Evolutionary conservation across 2,329 filamentous ascomycete genomes (phyloP), one percentile per base, ranked within the genome.

Genomic region (Talaromyces sp.): DNA sequence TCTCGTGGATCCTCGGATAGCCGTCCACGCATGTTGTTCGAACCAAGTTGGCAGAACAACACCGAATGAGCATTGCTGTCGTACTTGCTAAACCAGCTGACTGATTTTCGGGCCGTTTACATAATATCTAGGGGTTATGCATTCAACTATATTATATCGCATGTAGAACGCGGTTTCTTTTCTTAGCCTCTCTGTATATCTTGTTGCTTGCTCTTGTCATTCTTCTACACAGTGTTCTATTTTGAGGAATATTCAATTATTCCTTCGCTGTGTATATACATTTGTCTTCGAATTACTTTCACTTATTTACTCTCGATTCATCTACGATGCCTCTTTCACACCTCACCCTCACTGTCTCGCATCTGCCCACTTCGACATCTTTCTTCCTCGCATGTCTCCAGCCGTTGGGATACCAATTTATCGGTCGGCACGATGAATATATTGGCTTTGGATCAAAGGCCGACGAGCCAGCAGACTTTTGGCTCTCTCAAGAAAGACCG

Each of bases 301-400:
- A 19, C 44, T 25, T 47, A 9, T 25, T 47, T 19, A 47, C 11
- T 47, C 7, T 47, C 49, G 10, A 53, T 28, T 30, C 66, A 22
- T 22, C 25, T 49, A 60, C 67, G 59, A 88, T 88, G 85, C 84
- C 85, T 61, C 76, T 86, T 67, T 85, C 85, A 51, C 85, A 86
- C 70, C 80, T 87, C 63, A 85, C 84, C 63, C 79, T 88, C 64
- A 86, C 84, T 42, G 92, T 96, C 71, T 88, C 87, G 63, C 88
- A 93, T 74, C 85, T 96, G 59, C 85, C 91, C 59, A 86, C 88
- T 39, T 90, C 92, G 3, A 86, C 89, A 56, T 95, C 91, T 8
- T 96, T 96, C 80, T 96, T 92, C 76, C 85, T 92, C 25, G 85
- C 89, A 64, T 83, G 92, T 65, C 82, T 91, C 8, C 90, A 93